phyloP scores from a whole-genome alignment of 2,329 filamentous ascomycete genomes.

The Fusarium longipes region DNA sequence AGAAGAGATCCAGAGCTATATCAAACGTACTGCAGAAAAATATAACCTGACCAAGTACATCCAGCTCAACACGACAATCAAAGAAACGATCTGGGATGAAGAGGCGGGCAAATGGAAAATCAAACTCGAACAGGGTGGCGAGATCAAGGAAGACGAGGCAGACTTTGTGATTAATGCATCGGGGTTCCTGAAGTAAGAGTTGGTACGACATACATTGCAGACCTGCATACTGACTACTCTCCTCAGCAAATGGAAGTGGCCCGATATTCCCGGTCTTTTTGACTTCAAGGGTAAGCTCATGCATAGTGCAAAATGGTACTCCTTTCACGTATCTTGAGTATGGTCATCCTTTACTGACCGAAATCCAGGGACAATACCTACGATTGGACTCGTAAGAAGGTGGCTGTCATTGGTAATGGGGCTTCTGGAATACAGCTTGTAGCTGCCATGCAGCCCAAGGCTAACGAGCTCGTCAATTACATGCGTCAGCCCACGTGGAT shows the following conservation, averaged over 20 bases:
- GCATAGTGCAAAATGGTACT: slow-evolving; percentile 9
- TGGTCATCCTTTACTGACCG: neutral
- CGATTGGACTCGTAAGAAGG: slow-evolving; percentile 3
- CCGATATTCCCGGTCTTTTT: slow-evolving; percentile 6
- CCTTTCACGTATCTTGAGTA: fast-evolving
- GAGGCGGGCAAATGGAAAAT: slow-evolving; percentile 4
- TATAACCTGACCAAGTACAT: slow-evolving; percentile 5
- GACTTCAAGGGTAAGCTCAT: slow-evolving; percentile 13
- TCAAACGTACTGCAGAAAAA: slow-evolving; percentile 5
- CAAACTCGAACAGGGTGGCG: slow-evolving; percentile 4
- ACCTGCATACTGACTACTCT: neutral
- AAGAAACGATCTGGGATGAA: slow-evolving; percentile 12
- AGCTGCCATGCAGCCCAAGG: slow-evolving; percentile 2
- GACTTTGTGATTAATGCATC: slow-evolving; percentile 14
- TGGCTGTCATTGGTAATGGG: slow-evolving; percentile 4
- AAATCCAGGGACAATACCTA: neutral
- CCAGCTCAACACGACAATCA: neutral
- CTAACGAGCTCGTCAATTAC: neutral
- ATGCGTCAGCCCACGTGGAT: slow-evolving; percentile 14
- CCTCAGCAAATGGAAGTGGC: slow-evolving; percentile 14
- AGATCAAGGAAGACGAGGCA: slow-evolving; percentile 8
- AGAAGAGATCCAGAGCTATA: slow-evolving; percentile 1
- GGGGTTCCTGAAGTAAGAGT: slow-evolving; percentile 2
- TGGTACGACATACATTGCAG: fast-evolving
- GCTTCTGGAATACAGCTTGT: slow-evolving; percentile 12